A percentile compares a stretch with the other conserved stretches of the same genome.
Conservation (phyloP, 768 basidiomycete genomes). For the Neoboletus brunneissimus region DNA sequence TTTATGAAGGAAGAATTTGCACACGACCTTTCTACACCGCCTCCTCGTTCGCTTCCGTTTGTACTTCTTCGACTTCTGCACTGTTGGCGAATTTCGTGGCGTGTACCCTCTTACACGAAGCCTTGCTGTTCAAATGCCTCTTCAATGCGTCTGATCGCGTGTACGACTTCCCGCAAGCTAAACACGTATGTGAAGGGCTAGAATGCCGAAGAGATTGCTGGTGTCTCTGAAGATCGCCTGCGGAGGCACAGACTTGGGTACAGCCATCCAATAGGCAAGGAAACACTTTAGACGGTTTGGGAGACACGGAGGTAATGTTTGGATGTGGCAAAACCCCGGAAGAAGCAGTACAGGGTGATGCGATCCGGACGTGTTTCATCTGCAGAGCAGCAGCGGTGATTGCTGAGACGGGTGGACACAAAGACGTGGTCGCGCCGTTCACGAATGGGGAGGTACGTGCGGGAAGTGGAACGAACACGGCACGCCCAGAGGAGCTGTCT, state of each 20-base stretch:
- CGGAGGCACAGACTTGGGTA: slow-evolving; percentile 28
- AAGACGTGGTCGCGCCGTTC: not conserved
- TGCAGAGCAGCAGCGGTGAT: slow-evolving; percentile 6
- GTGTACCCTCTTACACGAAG: slow-evolving; percentile 26
- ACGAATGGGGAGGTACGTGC: not conserved
- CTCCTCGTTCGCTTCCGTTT: slow-evolving; percentile 17
- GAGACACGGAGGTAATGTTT: not conserved
- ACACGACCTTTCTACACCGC: slow-evolving; percentile 14
- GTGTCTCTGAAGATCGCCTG: slow-evolving; percentile 29
- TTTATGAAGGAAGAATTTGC: not conserved
- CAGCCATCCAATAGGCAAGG: slow-evolving; percentile 26
- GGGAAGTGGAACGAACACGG: not conserved
- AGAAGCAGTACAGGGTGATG: slow-evolving; percentile 13
- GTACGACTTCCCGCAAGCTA: slow-evolving; percentile 27
- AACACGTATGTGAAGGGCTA: slow-evolving; percentile 21
- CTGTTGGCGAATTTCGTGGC: slow-evolving; percentile 8
- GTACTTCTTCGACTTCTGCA: slow-evolving; percentile 6
- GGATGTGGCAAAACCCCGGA: slow-evolving; percentile 1
- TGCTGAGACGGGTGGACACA: slow-evolving; percentile 2
- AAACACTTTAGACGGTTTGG: slow-evolving; percentile 18
- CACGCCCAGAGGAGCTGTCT: not conserved
- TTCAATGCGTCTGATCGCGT: slow-evolving; percentile 33
- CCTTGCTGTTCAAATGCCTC: slow-evolving; percentile 32
- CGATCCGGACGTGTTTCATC: slow-evolving; percentile 13
- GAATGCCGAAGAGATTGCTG: slow-evolving; percentile 30